A percentile compares a stretch with the other conserved stretches of the same genome.
Evolutionary conservation across 306 rosid genomes (phyloP).

Genomic region (Malus sieversii): DNA sequence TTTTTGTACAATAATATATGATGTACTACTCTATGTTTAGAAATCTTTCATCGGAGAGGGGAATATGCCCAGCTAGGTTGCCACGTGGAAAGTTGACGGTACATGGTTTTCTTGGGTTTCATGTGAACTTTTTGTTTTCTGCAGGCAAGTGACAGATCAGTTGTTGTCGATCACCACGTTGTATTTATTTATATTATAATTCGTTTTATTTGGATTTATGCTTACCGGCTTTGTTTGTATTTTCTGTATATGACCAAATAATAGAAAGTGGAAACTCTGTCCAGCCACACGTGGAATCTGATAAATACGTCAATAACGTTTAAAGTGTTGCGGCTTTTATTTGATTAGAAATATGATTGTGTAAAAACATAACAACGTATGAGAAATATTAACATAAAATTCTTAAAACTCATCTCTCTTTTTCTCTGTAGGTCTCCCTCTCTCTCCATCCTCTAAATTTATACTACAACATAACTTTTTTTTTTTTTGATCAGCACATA

Average conservation of each 20-base stretch:
- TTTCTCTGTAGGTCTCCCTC: no score
- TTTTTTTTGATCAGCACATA: no score
- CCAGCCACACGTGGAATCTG: not conserved
- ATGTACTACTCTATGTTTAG: no score
- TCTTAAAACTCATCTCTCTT: no score
- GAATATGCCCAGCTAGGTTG: not conserved
- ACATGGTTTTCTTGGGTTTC: not conserved
- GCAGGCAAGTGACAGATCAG: not conserved
- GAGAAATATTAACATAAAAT: no score
- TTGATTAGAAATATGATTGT: no score
- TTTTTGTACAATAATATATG: no score
- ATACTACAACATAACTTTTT: no score
- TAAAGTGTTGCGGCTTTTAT: fast-evolving
- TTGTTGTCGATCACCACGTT: not conserved
- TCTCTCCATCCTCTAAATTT: no score
- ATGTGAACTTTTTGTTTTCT: not conserved
- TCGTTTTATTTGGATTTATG: not conserved
- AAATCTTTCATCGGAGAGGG: no score
- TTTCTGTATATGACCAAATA: not conserved
- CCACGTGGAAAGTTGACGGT: not conserved
- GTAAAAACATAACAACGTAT: fast-evolving
- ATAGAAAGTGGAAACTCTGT: not conserved
- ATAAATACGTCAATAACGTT: not conserved
- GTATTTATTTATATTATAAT: not conserved
- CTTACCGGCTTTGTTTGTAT: not conserved